A percentile compares a stretch with the other conserved stretches of the same genome.
Conservation (phyloP, 176 grass and related monocot species). For the Triticum dicoccoides region DNA sequence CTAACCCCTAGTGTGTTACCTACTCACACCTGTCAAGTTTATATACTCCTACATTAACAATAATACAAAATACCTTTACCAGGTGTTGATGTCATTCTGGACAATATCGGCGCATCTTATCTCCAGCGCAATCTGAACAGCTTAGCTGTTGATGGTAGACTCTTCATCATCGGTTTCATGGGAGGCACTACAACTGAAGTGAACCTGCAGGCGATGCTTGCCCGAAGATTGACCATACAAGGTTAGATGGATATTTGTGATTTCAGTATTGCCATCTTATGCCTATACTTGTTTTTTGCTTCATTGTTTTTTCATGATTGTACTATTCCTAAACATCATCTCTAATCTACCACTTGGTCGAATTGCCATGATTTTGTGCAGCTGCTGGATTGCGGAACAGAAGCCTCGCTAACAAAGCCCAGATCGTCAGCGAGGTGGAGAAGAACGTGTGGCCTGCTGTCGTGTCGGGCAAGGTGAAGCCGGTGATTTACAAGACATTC, state of each 20-base stretch:
- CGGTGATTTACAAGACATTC: slow-evolving; percentile 65
- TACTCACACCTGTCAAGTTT: background rate
- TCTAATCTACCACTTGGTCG: background rate
- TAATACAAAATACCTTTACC: background rate
- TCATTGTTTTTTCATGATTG: background rate
- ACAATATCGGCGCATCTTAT: slow-evolving; percentile 70
- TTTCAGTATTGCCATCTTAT: background rate
- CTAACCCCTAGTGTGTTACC: background rate
- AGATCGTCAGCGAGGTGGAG: slow-evolving; percentile 73
- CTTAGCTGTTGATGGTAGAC: slow-evolving; percentile 76
- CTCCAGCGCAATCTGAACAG: slow-evolving; percentile 69
- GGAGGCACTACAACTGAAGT: slow-evolving; percentile 55
- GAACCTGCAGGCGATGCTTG: slow-evolving; percentile 57
- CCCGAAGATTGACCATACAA: slow-evolving; percentile 76
- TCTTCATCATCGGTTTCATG: slow-evolving; percentile 87
- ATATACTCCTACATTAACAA: background rate
- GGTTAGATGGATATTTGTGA: slow-evolving; percentile 22
- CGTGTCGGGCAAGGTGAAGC: slow-evolving; percentile 68
- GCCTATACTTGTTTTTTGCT: background rate
- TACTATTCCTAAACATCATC: background rate
- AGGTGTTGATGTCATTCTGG: slow-evolving; percentile 93
- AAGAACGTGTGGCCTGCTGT: slow-evolving; percentile 82
- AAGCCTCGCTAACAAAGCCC: slow-evolving; percentile 59
- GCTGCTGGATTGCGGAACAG: slow-evolving; percentile 68
- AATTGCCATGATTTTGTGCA: slow-evolving; percentile 22